These are phyloP conservation scores for Furcasterigmium furcatum DNA, from an alignment of 2,329 filamentous ascomycete genomes.

Conservation along the genomic window DNA sequence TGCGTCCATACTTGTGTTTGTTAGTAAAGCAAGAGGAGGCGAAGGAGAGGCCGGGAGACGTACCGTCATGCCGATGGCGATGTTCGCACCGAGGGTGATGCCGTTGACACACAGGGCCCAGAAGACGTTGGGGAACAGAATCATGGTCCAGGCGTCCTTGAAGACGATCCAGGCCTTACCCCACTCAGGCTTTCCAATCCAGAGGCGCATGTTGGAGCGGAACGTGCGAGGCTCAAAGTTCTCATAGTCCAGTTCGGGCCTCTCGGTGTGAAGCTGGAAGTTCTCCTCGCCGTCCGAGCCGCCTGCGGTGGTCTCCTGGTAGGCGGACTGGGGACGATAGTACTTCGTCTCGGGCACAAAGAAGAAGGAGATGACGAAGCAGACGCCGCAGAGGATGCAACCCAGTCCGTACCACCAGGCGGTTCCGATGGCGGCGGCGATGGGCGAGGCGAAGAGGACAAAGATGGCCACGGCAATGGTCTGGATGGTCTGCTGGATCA, in stretches of 20 bases:
- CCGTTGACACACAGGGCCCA: slow-evolving; percentile 34
- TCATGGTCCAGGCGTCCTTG: slow-evolving; percentile 1
- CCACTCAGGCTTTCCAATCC: slow-evolving; percentile 35
- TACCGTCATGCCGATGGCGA: slow-evolving; percentile 35
- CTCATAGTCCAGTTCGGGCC: slow-evolving; percentile 26
- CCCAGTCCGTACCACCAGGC: slow-evolving; percentile 40
- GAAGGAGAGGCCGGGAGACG: too few relatives aligned
- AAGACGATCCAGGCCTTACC: slow-evolving; percentile 13
- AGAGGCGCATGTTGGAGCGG: slow-evolving; percentile 30
- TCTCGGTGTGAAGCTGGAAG: slow-evolving; percentile 10
- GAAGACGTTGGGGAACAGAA: slow-evolving; percentile 35
- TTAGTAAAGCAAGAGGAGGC: background rate
- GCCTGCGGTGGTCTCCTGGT: slow-evolving; percentile 23
- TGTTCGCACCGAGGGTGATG: slow-evolving; percentile 27
- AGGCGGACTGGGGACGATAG: slow-evolving; percentile 28
- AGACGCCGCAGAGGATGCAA: slow-evolving; percentile 25
- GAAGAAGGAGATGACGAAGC: slow-evolving; percentile 30
- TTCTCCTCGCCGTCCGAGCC: slow-evolving; percentile 13
- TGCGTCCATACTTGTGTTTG: slow-evolving; percentile 23
- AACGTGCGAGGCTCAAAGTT: slow-evolving; percentile 30
- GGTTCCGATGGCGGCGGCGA: slow-evolving; percentile 35
- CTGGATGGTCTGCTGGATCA: slow-evolving; percentile 37
- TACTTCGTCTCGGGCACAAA: slow-evolving; percentile 41
- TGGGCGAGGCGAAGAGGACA: slow-evolving; percentile 35
- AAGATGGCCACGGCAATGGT: slow-evolving; percentile 31